A percentile compares a stretch with the other conserved stretches of the same genome.
These are phyloP conservation scores for Colletotrichum musicola DNA, from an alignment of 2,329 filamentous ascomycete genomes.

Conservation along the genomic window DNA sequence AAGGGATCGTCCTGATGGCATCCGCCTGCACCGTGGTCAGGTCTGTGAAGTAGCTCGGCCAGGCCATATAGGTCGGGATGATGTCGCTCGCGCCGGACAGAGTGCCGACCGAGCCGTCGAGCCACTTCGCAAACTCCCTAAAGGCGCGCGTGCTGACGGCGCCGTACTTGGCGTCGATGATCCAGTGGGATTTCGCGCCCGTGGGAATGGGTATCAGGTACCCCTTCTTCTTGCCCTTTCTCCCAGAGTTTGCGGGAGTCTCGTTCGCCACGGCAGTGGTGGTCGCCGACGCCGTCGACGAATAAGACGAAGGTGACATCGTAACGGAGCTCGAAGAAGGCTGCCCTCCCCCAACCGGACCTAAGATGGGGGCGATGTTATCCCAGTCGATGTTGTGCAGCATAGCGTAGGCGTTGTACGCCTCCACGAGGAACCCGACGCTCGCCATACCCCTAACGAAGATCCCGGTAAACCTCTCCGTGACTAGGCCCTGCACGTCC, in stretches of 20 bases:
- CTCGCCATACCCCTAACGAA: slow-evolving; percentile 4
- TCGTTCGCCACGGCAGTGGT: neutral
- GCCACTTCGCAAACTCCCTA: slow-evolving; percentile 1
- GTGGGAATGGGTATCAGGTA: slow-evolving; percentile 1
- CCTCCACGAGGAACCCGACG: neutral
- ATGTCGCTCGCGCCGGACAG: neutral
- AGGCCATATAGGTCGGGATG: neutral
- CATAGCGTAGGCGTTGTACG: slow-evolving; percentile 9
- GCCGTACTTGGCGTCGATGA: slow-evolving; percentile 1
- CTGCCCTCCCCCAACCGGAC: slow-evolving; percentile 1
- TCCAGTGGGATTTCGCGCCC: neutral
- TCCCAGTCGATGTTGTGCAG: slow-evolving; percentile 17
- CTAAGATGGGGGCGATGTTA: slow-evolving; percentile 6
- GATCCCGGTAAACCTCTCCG: neutral
- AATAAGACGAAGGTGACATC: neutral
- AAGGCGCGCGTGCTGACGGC: neutral
- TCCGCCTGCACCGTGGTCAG: slow-evolving; percentile 5
- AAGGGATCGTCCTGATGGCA: slow-evolving; percentile 4
- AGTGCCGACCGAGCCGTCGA: neutral
- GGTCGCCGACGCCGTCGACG: neutral
- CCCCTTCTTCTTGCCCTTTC: slow-evolving; percentile 1
- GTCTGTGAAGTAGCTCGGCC: neutral
- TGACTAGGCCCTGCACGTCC: neutral
- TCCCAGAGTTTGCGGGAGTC: neutral
- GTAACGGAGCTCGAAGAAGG: neutral